Evolutionary conservation across 805 yeast genomes (phyloP), one percentile per base, ranked within the genome.

Genomic region (Wickerhamiella galacta): DNA sequence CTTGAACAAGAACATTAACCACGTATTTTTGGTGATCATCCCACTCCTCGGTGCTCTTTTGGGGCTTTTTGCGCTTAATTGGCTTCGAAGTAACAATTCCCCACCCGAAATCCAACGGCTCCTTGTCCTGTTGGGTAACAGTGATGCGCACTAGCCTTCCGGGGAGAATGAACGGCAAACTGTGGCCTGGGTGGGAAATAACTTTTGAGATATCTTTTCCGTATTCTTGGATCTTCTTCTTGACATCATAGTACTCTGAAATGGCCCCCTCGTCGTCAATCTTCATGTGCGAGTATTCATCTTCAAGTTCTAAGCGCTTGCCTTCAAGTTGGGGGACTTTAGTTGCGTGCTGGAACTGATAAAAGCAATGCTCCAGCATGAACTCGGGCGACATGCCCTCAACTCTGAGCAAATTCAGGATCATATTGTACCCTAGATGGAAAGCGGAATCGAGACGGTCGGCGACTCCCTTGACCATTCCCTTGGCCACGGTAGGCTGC

Each of bases 401-500:
- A 11, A 90, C 98, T 51, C 98, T 72, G 77, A 90, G 72, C 54
- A 90, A 64, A 54, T 90, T 90, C 56, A 90, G 32, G 48, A 85
- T 81, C 99, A 90, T 90, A 53, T 90, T 90, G 57, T 90, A 90
- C 16, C 96, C 95, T 40, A 90, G 61, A 53, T 90, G 98, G 68
- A 90, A 90, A 0, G 98, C 96, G 15, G 96, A 87, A 51, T 90
- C 96, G 37, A 90, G 66, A 45, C 98, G 66, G 58, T 90, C 99
- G 20, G 98, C 95, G 51, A 83, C 94, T 51, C 99, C 99, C 55
- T 87, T 87, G 16, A 90, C 98, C 99, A 90, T 90, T 2, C 96
- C 95, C 53, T 90, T 90, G 15, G 98, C 98, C 27, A 90, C 95
- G 47, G 85, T 92, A 3, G 99, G 98, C 54, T 90, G 98, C 99